These are phyloP conservation scores for Pyronema domesticum DNA, from an alignment of 495 filamentous ascomycete species.

Conservation along the genomic window DNA sequence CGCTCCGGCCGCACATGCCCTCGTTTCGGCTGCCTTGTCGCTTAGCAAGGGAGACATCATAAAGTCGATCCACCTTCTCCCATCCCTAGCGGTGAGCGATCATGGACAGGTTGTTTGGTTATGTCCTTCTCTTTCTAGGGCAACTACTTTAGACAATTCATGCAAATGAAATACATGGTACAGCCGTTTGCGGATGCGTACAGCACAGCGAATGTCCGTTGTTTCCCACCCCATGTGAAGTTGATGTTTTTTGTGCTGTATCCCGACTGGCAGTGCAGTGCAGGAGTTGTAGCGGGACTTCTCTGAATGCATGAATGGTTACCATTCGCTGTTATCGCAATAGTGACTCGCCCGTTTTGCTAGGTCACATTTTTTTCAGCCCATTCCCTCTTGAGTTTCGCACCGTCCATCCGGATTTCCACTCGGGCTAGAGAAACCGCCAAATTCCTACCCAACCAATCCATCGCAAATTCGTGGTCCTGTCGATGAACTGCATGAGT, in stretches of 20 bases:
- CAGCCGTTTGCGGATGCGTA: background rate
- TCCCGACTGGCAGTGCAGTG: slow-evolving; percentile 5
- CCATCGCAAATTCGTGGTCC: slow-evolving; percentile 23
- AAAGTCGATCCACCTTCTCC: no score
- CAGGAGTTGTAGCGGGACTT: no score
- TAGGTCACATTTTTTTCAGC: slow-evolving; percentile 17
- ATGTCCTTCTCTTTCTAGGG: no score
- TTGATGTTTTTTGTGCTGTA: slow-evolving; percentile 7
- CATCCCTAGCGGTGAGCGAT: no score
- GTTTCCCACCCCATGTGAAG: background rate
- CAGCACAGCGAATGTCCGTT: background rate
- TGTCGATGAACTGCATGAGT: slow-evolving; percentile 21
- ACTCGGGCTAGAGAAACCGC: slow-evolving; percentile 13
- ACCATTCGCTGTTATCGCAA: slow-evolving; percentile 9
- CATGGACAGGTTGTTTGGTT: no score
- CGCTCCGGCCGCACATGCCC: no score
- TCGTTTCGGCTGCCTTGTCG: no score
- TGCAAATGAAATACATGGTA: background rate
- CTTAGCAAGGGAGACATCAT: no score
- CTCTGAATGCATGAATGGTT: no score
- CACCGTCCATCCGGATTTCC: slow-evolving; percentile 7
- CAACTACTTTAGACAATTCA: background rate
- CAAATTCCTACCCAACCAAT: slow-evolving; percentile 16
- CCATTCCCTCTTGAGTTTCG: slow-evolving; percentile 4
- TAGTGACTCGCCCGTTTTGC: slow-evolving; percentile 18